phyloP scores from a whole-genome alignment of 2,329 filamentous ascomycete genomes.

The Boeremia lycopersici region DNA sequence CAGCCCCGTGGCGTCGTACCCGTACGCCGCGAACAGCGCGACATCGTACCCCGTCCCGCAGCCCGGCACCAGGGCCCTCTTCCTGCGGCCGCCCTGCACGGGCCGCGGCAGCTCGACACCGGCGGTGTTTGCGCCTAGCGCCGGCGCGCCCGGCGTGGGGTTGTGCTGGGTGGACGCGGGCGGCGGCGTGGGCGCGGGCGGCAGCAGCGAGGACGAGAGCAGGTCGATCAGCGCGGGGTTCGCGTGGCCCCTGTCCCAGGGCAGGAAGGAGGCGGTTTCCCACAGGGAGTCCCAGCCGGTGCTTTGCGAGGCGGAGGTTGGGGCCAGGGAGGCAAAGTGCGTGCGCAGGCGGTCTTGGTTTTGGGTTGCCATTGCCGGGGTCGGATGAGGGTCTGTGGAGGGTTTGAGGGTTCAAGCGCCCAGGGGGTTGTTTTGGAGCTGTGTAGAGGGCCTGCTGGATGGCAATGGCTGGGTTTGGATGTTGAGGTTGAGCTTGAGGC shows the following conservation, averaged over 20 bases:
- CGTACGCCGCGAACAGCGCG: constrained; percentile 72
- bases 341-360: constrained; percentile 47
- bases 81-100: constrained; percentile 43
- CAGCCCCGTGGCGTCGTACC: constrained; percentile 78
- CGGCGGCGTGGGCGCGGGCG: constrained; percentile 18
- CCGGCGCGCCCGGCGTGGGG: constrained; percentile 27
- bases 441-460: not conserved
- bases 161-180: constrained; percentile 19
- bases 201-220: constrained; percentile 38
- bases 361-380: constrained; percentile 31
- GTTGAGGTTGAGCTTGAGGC: not conserved
- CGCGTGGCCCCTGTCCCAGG: constrained; percentile 65
- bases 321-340: constrained; percentile 52
- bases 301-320: constrained; percentile 49
- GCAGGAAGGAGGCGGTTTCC: constrained; percentile 58
- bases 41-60: constrained; percentile 86
- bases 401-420: not conserved
- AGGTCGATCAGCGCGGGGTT: constrained; percentile 65
- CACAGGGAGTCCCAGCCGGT: constrained; percentile 66
- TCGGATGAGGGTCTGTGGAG: no score
- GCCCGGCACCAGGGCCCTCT: constrained; percentile 75
- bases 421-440: no score
- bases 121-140: constrained; percentile 22
- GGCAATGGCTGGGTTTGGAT: not conserved
- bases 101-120: constrained; percentile 45